Percentiles rank a stretch among this genome's conserved stretches.
phyloP scores from a whole-genome alignment of 2,329 filamentous ascomycete species.

The Colletotrichum sp. region DNA sequence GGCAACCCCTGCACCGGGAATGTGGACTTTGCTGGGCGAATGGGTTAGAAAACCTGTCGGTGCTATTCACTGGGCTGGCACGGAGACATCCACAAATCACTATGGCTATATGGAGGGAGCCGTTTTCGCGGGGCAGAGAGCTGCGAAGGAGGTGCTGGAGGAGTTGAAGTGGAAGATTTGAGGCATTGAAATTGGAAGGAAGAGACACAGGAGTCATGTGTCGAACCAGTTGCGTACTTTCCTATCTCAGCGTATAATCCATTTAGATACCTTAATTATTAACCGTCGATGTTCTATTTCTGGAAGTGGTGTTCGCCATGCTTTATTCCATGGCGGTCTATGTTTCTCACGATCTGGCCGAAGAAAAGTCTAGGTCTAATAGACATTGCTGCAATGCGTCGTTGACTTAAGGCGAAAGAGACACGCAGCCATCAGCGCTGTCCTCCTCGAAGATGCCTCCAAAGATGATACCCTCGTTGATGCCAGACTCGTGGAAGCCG shows the following conservation, averaged over 20 bases:
- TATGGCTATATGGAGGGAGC: conserved; percentile 18
- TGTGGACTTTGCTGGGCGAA: conserved; percentile 19
- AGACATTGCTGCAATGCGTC: background rate
- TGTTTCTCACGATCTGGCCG: background rate
- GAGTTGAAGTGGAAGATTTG: conserved; percentile 13
- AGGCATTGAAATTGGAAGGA: background rate
- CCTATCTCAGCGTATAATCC: background rate
- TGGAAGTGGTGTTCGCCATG: rapidly evolving
- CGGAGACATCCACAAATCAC: conserved; percentile 15
- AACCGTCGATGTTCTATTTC: background rate
- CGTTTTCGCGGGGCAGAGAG: conserved; percentile 11
- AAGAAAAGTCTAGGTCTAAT: background rate
- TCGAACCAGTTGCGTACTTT: background rate
- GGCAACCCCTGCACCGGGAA: conserved; percentile 14
- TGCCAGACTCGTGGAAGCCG: conserved; percentile 49
- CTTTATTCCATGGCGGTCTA: background rate
- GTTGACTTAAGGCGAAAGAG: background rate
- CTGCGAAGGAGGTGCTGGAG: conserved; percentile 12
- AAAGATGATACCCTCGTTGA: conserved; percentile 57
- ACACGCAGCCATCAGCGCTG: conserved; percentile 30
- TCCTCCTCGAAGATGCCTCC: conserved; percentile 59
- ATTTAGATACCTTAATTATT: background rate
- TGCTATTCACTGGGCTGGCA: conserved; percentile 15
- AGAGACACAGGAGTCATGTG: background rate
- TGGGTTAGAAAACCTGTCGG: conserved; percentile 19